Percentiles rank a stretch among this genome's conserved stretches.
These are phyloP conservation scores for Lasiodiplodia sp. DNA, from an alignment of 2,329 filamentous ascomycete genomes.

Conservation along the genomic window DNA sequence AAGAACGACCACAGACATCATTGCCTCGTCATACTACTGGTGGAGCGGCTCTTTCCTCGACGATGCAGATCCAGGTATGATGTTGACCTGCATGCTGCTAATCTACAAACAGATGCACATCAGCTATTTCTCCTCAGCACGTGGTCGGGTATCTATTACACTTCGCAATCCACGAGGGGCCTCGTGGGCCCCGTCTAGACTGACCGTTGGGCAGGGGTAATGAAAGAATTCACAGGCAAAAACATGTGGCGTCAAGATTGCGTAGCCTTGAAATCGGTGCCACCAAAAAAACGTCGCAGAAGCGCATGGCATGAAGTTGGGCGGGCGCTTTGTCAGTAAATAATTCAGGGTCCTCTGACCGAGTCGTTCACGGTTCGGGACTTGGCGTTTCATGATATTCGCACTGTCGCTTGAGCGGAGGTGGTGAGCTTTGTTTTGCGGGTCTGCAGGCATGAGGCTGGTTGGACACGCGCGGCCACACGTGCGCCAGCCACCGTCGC, in stretches of 20 bases:
- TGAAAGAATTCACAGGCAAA: not conserved
- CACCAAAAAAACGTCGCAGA: not conserved
- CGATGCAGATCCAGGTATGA: not conserved
- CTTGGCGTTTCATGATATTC: not conserved
- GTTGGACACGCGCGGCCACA: slow-evolving; percentile 8
- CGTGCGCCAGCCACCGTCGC: not conserved
- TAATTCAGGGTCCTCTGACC: not conserved
- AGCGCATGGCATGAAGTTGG: not conserved
- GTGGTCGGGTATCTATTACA: not conserved
- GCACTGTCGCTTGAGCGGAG: not conserved
- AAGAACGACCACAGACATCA: not conserved
- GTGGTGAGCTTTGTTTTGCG: not conserved
- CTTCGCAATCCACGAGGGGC: not conserved
- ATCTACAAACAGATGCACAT: not conserved
- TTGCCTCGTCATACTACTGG: not conserved
- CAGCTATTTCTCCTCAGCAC: not conserved
- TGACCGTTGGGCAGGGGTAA: not conserved
- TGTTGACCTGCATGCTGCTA: not conserved
- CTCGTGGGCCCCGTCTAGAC: slow-evolving; percentile 1
- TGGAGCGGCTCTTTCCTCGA: slow-evolving; percentile 3
- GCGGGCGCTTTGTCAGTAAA: not conserved
- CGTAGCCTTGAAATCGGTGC: slow-evolving; percentile 3
- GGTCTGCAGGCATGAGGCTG: not conserved
- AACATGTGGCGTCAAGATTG: slow-evolving; percentile 17
- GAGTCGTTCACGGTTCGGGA: not conserved